These are phyloP conservation scores for Epichloe coenophiala DNA, from an alignment of 2,329 filamentous ascomycete species.

Conservation along the genomic window DNA sequence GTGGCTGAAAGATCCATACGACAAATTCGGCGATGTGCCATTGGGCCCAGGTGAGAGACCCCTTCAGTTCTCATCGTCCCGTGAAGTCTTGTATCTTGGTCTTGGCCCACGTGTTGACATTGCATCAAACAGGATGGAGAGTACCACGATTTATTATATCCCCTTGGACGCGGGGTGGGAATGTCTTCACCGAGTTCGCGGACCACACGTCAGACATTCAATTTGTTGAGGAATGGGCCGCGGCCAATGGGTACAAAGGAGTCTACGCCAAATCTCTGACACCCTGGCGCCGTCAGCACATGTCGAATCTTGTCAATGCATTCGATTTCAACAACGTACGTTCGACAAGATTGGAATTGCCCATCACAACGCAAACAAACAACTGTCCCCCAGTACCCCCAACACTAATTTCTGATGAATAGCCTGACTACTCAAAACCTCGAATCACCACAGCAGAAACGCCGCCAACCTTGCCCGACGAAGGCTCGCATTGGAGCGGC, in stretches of 20 bases:
- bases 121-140: slow-evolving; percentile 21
- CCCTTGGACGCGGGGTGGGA: slow-evolving; percentile 37
- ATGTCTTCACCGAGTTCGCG: slow-evolving; percentile 38
- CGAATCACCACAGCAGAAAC: neutral
- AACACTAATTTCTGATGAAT: too few species aligned
- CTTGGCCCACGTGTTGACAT: neutral
- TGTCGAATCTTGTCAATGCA: slow-evolving; percentile 18
- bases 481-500: slow-evolving; percentile 4
- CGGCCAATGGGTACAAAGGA: slow-evolving; percentile 19
- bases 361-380: too few species aligned
- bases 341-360: neutral
- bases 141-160: slow-evolving; percentile 39
- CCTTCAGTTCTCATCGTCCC: too few species aligned
- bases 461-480: slow-evolving; percentile 4
- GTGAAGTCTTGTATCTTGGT: too few species aligned
- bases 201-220: slow-evolving; percentile 41
- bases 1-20: slow-evolving; percentile 31
- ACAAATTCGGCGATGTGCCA: slow-evolving; percentile 10
- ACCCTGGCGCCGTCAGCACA: slow-evolving; percentile 15
- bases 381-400: neutral
- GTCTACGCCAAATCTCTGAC: slow-evolving; percentile 14
- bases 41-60: slow-evolving; percentile 15
- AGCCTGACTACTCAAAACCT: slow-evolving; percentile 7
- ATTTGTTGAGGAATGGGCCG: slow-evolving; percentile 34
- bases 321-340: slow-evolving; percentile 26